Base-by-base conservation (phyloP, 2,329 filamentous ascomycete genomes). In the Dendrostoma leiphaemia region DNA sequence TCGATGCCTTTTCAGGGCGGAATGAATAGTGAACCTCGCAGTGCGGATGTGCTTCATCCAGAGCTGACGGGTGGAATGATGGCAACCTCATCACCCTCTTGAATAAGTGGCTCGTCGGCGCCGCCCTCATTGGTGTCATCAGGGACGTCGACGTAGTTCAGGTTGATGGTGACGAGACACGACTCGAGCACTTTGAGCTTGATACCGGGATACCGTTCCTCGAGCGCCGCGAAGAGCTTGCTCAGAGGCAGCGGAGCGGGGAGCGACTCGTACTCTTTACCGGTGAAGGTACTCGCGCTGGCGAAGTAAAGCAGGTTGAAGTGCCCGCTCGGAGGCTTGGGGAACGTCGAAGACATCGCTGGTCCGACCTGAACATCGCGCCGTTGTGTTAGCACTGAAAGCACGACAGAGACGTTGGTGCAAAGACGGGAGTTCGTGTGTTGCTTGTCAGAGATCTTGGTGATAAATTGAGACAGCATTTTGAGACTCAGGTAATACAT, bases 11-110 rank as follows among this genome's bases (percentile, higher is more conserved):
- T n/a, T n/a, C n/a, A n/a, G n/a, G n/a, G n/a, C n/a, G n/a, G n/a
- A n/a, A n/a, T n/a, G n/a, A n/a, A n/a, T n/a, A n/a, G n/a, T n/a
- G n/a, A n/a, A n/a, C n/a, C n/a, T 7, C 15, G 31, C 32, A 26
- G 19, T 37, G 24, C 37, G n/a, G n/a, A 21, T 31, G 13, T 29
- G 13, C n/a, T 19, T 79, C 70, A 94, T 4, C 90, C 90, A 34
- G 90, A 91, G 75, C 90, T 95, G 61, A 95, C 91, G 9, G 91
- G 90, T 31, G 91, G 90, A 54, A 95, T 93, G 32, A 95, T 88
- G 38, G 88, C 91, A 52, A 95, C 89, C 73, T 95, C 91, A 66
- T 95, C 90, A 26, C 86, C 89, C 59, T 83, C 83, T 48, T 83
- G 72, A 54, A 95, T 88, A 53, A 82, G 67, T 24, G 76, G 61